Percentiles rank a stretch among this genome's conserved stretches.
These are phyloP conservation scores for Pelagomonas calceolata DNA, from an alignment of 108 stramenopile species.

Conservation along the genomic window DNA sequence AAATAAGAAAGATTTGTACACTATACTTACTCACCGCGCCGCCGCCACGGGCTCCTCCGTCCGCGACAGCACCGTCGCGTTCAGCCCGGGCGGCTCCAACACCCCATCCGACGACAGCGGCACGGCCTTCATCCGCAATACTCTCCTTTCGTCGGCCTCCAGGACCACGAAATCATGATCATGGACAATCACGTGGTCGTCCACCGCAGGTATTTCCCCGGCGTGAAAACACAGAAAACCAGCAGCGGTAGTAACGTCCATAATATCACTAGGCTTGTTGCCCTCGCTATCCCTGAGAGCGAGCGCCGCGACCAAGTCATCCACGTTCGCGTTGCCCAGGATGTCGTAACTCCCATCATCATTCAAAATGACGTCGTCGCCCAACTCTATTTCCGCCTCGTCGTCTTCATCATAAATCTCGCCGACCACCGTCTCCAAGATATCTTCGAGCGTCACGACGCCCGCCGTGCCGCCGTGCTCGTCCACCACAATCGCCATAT, in stretches of 20 bases:
- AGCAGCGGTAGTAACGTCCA: constrained; percentile 75
- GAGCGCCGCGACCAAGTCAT: constrained; percentile 78
- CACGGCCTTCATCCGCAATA: constrained; percentile 17
- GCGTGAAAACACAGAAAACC: constrained; percentile 86
- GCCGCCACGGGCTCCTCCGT: too few relatives aligned
- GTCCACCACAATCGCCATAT: constrained; percentile 95
- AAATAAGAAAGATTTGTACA: too few relatives aligned
- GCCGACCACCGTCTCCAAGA: constrained; percentile 78
- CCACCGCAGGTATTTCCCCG: constrained; percentile 78
- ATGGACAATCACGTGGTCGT: constrained; percentile 74
- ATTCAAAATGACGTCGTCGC: constrained; percentile 73
- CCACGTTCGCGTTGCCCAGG: constrained; percentile 83
- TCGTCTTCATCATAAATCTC: constrained; percentile 81
- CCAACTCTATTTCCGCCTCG: constrained; percentile 73
- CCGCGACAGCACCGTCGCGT: too few relatives aligned
- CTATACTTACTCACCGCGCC: too few relatives aligned
- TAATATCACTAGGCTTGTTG: constrained; percentile 31
- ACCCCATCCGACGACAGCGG: not conserved
- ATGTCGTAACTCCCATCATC: constrained; percentile 75
- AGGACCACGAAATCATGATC: constrained; percentile 80
- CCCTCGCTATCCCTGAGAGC: constrained; percentile 66
- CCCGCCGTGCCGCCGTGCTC: constrained; percentile 95
- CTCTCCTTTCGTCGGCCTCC: constrained; percentile 66
- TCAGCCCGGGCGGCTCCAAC: too few relatives aligned
- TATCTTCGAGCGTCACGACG: constrained; percentile 88